Conservation (phyloP, 345 rosid genomes). For the Arabidopsis suecica region DNA sequence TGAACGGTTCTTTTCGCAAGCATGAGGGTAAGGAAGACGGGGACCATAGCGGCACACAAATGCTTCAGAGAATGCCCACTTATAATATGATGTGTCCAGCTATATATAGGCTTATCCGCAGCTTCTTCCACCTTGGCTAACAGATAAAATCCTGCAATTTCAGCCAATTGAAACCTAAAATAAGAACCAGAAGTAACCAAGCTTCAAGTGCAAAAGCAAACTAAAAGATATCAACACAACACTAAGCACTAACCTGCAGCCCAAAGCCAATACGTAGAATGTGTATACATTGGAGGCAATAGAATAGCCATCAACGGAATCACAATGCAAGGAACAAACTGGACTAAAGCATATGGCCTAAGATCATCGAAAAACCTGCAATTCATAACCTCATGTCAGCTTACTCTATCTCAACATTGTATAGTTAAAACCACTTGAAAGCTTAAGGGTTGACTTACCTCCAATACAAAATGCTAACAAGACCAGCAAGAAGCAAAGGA, state of each 20-base stretch:
- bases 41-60: slow-evolving; percentile 95
- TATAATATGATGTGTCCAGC: slow-evolving; percentile 76
- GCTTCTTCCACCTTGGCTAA: slow-evolving; percentile 94
- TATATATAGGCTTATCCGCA: slow-evolving; percentile 74
- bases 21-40: slow-evolving; percentile 86
- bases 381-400: slow-evolving; percentile 2
- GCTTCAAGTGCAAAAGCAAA: slow-evolving; percentile 1
- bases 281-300: slow-evolving; percentile 96
- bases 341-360: slow-evolving; percentile 81
- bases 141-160: slow-evolving; percentile 73
- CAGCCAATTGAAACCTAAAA: slow-evolving; percentile 6
- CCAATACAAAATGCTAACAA: slow-evolving; percentile 83
- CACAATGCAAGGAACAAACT: slow-evolving; percentile 88
- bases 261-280: slow-evolving; percentile 93
- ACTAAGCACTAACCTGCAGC: slow-evolving; percentile 77
- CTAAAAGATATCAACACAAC: slow-evolving; percentile 7
- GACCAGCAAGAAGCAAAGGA: slow-evolving; percentile 76
- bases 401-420: slow-evolving; percentile 2
- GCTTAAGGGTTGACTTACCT: slow-evolving; percentile 52
- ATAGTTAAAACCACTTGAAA: background rate
- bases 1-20: slow-evolving; percentile 78
- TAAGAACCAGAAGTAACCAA: slow-evolving; percentile 3
- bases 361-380: slow-evolving; percentile 84
- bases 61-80: slow-evolving; percentile 96
- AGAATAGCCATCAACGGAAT: slow-evolving; percentile 86